A percentile compares a stretch with the other conserved stretches of the same genome.
phyloP scores from a whole-genome alignment of 352 stramenopile genomes.

The Pythium pyrilobum region DNA sequence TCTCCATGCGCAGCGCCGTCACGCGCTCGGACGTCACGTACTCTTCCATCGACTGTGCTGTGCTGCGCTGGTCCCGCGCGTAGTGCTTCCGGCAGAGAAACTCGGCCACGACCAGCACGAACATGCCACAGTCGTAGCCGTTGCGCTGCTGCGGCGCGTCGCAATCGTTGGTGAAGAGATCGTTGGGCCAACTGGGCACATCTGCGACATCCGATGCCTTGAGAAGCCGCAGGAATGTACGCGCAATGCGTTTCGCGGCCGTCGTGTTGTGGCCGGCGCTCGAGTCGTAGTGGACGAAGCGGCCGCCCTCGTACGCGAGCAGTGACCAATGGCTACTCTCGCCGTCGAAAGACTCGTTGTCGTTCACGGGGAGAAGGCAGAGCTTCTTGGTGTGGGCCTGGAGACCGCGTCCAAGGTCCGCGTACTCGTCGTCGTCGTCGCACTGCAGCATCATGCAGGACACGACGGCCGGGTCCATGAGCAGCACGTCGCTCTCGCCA shows the following conservation, averaged over 20 bases:
- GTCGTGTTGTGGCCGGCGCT: constrained; percentile 52
- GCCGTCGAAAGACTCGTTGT: constrained; percentile 52
- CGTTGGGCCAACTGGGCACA: constrained; percentile 1
- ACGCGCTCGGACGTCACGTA: constrained; percentile 50
- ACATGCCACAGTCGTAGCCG: constrained; percentile 79
- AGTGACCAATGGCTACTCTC: constrained; percentile 76
- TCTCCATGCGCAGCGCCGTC: constrained; percentile 37
- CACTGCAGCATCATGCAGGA: constrained; percentile 81
- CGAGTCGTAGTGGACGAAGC: constrained; percentile 71
- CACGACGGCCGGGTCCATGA: constrained; percentile 74
- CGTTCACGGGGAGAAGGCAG: constrained; percentile 63
- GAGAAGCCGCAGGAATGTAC: constrained; percentile 41
- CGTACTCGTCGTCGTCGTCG: constrained; percentile 74
- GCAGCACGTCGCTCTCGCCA: constrained; percentile 29
- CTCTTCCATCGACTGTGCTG: constrained; percentile 18
- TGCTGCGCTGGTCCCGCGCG: neutral
- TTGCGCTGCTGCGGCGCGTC: constrained; percentile 69
- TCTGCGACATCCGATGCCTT: neutral
- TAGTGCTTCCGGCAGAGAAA: constrained; percentile 38
- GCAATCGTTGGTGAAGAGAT: constrained; percentile 16
- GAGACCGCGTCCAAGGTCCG: constrained; percentile 47
- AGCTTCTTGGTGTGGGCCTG: constrained; percentile 30
- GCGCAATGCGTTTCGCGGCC: constrained; percentile 35
- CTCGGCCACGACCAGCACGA: constrained; percentile 63
- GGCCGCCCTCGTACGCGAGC: constrained; percentile 33